Evolutionary conservation across 371 early-diverging fungal species (phyloP), one percentile per base, ranked within the genome.

Genomic region (Rhizomucor miehei): DNA sequence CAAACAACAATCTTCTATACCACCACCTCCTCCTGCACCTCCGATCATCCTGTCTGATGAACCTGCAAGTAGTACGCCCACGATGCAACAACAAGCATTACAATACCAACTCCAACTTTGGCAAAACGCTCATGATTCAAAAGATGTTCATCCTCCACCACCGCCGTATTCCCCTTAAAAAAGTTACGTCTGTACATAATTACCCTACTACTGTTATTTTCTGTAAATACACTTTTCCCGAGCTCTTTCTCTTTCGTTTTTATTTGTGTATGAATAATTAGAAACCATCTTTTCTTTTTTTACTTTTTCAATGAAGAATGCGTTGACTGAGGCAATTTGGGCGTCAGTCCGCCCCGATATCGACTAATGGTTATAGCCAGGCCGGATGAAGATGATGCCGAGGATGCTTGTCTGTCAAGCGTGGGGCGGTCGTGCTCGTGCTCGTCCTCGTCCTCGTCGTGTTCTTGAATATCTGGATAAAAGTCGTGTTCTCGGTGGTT

Each of bases 161-260:
- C 64, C 64, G 41, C 64, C 64, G 24, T 64, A 64, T 56, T 40
- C 58, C 17, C 63, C 63, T 6, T 63, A 47, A 49, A n/a, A n/a
- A n/a, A n/a, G n/a, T n/a, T n/a, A n/a, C n/a, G n/a, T n/a, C n/a
- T n/a, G n/a, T n/a, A n/a, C n/a, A n/a, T n/a, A n/a, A n/a, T n/a
- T n/a, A n/a, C n/a, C n/a, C n/a, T n/a, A n/a, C n/a, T n/a, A n/a
- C n/a, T n/a, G n/a, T n/a, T n/a, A n/a, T n/a, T 29, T 29, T 29
- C 29, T 29, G 29, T 29, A 29, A 29, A 29, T 29, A 29, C 29
- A 5, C 8, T 29, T 29, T 8, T 3, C 5, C 3, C 23, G 47
- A 25, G 23, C 29, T 52, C 43, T 23, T 41, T 52, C 25, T 43
- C 6, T 43, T 25, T 44, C 53, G 29, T 41, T 12, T 46, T 47